Base-by-base conservation (phyloP, 495 filamentous ascomycete genomes). In the Acidomyces sp. region DNA sequence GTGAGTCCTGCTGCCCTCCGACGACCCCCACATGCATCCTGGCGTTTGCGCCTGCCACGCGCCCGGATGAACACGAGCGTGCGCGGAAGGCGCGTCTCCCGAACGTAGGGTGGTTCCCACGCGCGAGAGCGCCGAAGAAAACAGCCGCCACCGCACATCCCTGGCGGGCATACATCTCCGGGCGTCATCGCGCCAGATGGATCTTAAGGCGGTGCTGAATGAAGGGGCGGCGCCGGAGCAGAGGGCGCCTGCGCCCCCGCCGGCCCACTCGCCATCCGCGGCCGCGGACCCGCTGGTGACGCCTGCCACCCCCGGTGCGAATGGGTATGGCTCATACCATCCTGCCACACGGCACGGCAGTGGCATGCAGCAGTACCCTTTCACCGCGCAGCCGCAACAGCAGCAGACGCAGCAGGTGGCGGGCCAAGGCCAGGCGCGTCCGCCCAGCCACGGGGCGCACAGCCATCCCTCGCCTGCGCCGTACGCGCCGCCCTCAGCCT, bases 291-390 rank as follows among this genome's bases (percentile, higher is more conserved):
- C 34, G 18, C 34, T 17, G 6, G 21, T 34, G 21, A 27, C 29
- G 7, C 33, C 22, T n/a, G 17, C 41, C 6, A 34, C 34, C 6
- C 42, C 42, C 7, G 35, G 31, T 15, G 31, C 41, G 13, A 43
- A 43, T 20, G 41, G 32, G 21, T 23, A 5, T 4, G 10, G 31
- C 19, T 13, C 43, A 28, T 18, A 18, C 12, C 38, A 37, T 13
- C 24, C 23, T 7, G 37, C 39, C 15, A 32, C 39, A 11, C 25
- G 22, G 1, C 34, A 43, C 21, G 39, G 12, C 16, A 60, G 61
- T 48, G 10, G 48, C 54, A 61, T 53, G 37, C 66, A 67, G 35
- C 66, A 67, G 35, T 77, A 72, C 46, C 69, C 70, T 5, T 75
- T 74, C 39, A 68, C 69, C 6, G 7, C 26, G 26, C 26, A 28